Conservation (phyloP, 495 filamentous ascomycete species). For the Trichoderma reesei region DNA sequence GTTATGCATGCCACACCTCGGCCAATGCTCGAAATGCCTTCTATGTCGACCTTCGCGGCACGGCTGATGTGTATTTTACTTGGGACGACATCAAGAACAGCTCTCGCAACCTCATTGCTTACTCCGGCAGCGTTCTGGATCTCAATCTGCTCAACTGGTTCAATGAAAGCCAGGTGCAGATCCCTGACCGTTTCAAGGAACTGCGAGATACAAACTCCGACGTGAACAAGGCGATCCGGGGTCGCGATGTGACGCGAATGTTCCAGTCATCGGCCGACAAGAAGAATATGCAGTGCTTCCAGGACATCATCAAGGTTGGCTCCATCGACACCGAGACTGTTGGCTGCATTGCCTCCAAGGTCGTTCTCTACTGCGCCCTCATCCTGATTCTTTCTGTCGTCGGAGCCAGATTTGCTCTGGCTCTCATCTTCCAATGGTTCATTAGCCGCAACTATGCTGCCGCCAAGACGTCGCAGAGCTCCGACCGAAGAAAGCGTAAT, state of each 20-base stretch:
- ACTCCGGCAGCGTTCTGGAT: slow-evolving; percentile 88
- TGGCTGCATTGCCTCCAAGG: slow-evolving; percentile 93
- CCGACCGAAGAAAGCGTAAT: slow-evolving; percentile 68
- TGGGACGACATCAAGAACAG: slow-evolving; percentile 91
- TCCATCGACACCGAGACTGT: slow-evolving; percentile 93
- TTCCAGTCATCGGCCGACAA: slow-evolving; percentile 72
- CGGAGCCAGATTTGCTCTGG: slow-evolving; percentile 76
- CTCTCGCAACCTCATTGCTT: slow-evolving; percentile 82
- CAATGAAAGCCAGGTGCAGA: slow-evolving; percentile 71
- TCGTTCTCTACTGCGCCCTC: slow-evolving; percentile 91
- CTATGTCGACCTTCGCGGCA: slow-evolving; percentile 53
- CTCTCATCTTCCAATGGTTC: slow-evolving; percentile 92
- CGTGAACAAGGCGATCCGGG: slow-evolving; percentile 61
- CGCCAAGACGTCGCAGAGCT: slow-evolving; percentile 56
- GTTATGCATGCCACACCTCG: slow-evolving; percentile 87
- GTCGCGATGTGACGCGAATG: slow-evolving; percentile 83
- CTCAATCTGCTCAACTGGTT: slow-evolving; percentile 89
- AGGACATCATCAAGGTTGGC: slow-evolving; percentile 90
- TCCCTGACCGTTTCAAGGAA: slow-evolving; percentile 68
- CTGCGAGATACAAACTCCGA: slow-evolving; percentile 44
- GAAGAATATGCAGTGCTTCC: slow-evolving; percentile 70
- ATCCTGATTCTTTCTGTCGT: slow-evolving; percentile 91
- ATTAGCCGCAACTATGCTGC: slow-evolving; percentile 73
- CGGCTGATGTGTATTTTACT: slow-evolving; percentile 73
- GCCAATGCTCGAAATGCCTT: slow-evolving; percentile 56